Evolutionary conservation across 2,329 filamentous ascomycete species (phyloP), one percentile per base, ranked within the genome.

Genomic region (Calonectria crousiana): DNA sequence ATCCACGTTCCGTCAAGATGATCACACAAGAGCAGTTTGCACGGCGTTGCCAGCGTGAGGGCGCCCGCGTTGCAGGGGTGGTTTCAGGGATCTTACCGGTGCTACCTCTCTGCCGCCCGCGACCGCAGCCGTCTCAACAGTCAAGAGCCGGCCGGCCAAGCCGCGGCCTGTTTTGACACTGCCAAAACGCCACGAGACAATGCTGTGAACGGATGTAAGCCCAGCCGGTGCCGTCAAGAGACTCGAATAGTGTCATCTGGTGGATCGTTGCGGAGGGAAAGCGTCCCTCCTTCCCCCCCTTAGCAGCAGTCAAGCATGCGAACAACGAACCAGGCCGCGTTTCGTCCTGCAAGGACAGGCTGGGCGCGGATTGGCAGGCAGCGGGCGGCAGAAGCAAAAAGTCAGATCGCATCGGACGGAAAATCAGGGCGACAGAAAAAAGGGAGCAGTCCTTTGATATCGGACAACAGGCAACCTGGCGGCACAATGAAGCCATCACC

Each of bases 401-500:
- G 20, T 2, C 47, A 30, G 36, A 32, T 51, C 68, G 20, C 53
- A 53, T 44, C 32, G 41, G 47, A 56, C 32, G 20, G 53, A n/a
- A 38, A 30, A 47, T 28, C 41, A 44, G 71, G 71, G 51, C 10
- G 58, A 67, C 71, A 69, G 52, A 73, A 66, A 67, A 73, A 67
- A 51, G 58, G 71, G 56, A 70, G 26, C 62, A 69, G 34, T 73
- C 36, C 60, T 58, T 66, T 64, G 44, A 71, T 58, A 30, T 34
- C 10, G 16, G 65, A 73, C 72, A 80, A 80, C 79, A 73, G 74
- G 60, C 74, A 79, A 81, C 26, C 60, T 26, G 23, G 26, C 5
- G 23, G 16, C 28, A 44, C 70, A 75, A 80, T 80, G 79, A 80
- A 80, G 79, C 79, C 78, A 80, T 80, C 79, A 67, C 76, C 76